These are phyloP conservation scores for Coemansia interrupta DNA, from an alignment of 192 early-diverging fungal genomes.

Conservation along the genomic window DNA sequence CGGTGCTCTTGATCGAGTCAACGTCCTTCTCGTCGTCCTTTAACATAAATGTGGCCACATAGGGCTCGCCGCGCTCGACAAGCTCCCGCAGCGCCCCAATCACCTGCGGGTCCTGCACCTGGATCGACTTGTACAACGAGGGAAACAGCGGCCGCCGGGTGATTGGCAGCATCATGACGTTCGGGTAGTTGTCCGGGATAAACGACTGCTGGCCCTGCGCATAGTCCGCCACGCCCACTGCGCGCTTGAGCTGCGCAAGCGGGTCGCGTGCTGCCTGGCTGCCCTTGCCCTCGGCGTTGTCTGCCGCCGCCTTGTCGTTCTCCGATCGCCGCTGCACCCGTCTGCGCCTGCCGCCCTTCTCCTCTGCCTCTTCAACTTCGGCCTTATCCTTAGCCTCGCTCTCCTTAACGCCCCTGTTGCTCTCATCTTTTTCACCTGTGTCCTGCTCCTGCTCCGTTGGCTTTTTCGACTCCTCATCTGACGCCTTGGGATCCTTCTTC, in stretches of 20 bases:
- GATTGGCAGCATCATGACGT: slow-evolving; percentile 90
- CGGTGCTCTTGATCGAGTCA: slow-evolving; percentile 70
- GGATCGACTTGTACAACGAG: slow-evolving; percentile 96
- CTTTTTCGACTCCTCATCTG: not conserved
- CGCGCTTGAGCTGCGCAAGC: slow-evolving; percentile 46
- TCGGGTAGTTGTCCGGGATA: slow-evolving; percentile 89
- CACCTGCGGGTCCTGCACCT: slow-evolving; percentile 91
- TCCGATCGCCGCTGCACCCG: slow-evolving; percentile 39
- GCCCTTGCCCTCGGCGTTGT: slow-evolving; percentile 7
- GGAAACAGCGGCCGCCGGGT: slow-evolving; percentile 92
- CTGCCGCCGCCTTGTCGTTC: slow-evolving; percentile 14
- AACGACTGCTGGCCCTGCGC: slow-evolving; percentile 68
- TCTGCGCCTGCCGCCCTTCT: slow-evolving; percentile 24
- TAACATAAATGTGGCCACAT: slow-evolving; percentile 90
- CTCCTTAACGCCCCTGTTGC: slow-evolving; percentile 6
- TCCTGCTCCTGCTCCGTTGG: not conserved
- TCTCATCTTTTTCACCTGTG: slow-evolving; percentile 1
- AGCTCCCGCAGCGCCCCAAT: slow-evolving; percentile 89
- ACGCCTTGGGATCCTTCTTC: slow-evolving; percentile 1
- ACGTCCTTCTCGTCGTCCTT: slow-evolving; percentile 86
- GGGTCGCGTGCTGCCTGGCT: slow-evolving; percentile 22
- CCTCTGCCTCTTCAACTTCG: slow-evolving; percentile 9
- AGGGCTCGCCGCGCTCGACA: slow-evolving; percentile 90
- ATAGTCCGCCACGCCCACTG: slow-evolving; percentile 60
- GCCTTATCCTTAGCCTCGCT: slow-evolving; percentile 5